Percentiles rank a stretch among this genome's conserved stretches.
Conservation (phyloP, 148 eudicot genomes). For the Hydrangea macrophylla region DNA sequence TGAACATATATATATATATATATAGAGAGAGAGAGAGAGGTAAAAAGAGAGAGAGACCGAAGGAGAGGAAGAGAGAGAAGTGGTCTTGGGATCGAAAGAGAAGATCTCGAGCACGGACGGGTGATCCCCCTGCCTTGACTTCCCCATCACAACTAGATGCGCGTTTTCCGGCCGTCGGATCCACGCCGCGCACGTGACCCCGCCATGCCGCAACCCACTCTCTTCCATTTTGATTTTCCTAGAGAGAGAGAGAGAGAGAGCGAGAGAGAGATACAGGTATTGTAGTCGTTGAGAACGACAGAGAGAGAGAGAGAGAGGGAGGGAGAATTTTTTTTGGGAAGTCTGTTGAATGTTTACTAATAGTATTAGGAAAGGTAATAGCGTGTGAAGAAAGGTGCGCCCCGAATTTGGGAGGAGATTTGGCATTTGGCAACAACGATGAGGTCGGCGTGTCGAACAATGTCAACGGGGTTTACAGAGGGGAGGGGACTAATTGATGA, state of each 20-base stretch:
- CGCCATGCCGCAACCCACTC: constrained; percentile 32
- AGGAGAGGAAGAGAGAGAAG: constrained; percentile 67
- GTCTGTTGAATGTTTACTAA: too few relatives aligned
- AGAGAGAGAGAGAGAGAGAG: neutral
- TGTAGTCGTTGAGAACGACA: too few relatives aligned
- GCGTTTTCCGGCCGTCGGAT: constrained; percentile 84
- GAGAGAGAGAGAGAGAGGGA: neutral
- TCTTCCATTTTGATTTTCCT: constrained; percentile 25
- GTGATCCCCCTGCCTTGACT: constrained; percentile 26
- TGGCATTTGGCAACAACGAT: too few relatives aligned
- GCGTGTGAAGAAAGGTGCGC: too few relatives aligned
- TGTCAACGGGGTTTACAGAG: too few relatives aligned
- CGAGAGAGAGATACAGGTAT: neutral
- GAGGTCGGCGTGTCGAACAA: too few relatives aligned
- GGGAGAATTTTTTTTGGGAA: too few relatives aligned
- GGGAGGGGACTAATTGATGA: too few relatives aligned
- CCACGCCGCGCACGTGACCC: constrained; percentile 70
- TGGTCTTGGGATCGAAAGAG: constrained; percentile 44
- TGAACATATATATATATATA: neutral
- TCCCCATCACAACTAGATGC: constrained; percentile 63
- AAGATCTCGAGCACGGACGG: constrained; percentile 63
- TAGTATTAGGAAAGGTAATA: too few relatives aligned
- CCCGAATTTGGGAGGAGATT: too few relatives aligned
- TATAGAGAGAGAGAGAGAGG: neutral
- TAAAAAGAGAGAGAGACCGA: constrained; percentile 54